Percentiles rank a stretch among this genome's conserved stretches.
Conservation (phyloP, 2,329 filamentous ascomycete genomes). For the Trichoderma lentiforme region DNA sequence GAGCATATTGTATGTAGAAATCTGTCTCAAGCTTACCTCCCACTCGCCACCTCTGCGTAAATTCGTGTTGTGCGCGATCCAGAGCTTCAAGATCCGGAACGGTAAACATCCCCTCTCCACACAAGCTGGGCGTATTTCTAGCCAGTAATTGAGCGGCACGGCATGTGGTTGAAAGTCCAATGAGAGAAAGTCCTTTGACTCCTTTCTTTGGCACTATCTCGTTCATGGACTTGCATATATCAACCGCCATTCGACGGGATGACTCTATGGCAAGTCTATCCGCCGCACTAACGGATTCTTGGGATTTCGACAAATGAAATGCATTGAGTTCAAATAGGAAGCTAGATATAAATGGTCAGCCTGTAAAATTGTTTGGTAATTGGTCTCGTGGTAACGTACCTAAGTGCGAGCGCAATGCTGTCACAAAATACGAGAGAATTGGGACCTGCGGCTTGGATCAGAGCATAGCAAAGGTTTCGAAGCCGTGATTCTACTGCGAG, state of each 20-base stretch:
- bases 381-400: neutral
- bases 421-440: conserved; percentile 3
- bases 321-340: conserved; percentile 3
- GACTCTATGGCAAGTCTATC: neutral
- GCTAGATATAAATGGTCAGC: neutral
- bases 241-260: conserved; percentile 4
- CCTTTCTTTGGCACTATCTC: neutral
- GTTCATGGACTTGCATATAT: conserved; percentile 7
- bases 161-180: neutral
- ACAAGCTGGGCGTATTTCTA: neutral
- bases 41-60: neutral
- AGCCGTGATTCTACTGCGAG: neutral
- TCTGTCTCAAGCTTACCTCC: neutral
- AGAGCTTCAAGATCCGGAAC: neutral
- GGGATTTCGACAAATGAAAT: neutral
- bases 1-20: neutral
- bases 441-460: neutral
- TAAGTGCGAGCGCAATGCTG: conserved; percentile 2
- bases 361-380: neutral
- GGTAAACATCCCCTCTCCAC: neutral
- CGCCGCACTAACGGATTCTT: neutral
- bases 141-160: neutral
- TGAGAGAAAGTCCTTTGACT: neutral
- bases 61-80: neutral
- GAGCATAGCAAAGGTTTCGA: neutral